These are phyloP conservation scores for Aquilaria yunnanensis DNA, from an alignment of 345 rosid genomes.

Conservation along the genomic window DNA sequence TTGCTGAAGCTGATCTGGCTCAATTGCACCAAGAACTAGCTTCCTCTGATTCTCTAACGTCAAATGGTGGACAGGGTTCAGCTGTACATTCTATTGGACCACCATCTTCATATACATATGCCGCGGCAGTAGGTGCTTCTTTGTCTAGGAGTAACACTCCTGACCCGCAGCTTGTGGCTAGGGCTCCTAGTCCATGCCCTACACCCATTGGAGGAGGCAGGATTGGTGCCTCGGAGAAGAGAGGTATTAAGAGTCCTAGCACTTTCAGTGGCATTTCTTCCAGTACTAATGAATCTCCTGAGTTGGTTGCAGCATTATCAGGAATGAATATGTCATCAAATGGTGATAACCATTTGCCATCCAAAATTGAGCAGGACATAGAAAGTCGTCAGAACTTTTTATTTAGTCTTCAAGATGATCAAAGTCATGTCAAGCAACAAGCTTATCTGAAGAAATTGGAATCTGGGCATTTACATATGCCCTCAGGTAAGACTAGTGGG, in stretches of 20 bases:
- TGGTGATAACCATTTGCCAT: conserved; percentile 17
- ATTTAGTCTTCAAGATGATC: conserved; percentile 12
- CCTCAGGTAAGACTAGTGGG: conserved; percentile 29
- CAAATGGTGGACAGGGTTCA: conserved; percentile 46
- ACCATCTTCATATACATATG: conserved; percentile 61
- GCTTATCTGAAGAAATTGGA: conserved; percentile 7
- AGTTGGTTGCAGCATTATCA: conserved; percentile 57
- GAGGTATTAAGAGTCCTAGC: conserved; percentile 41
- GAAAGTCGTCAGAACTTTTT: conserved; percentile 9
- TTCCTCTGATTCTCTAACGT: conserved; percentile 28
- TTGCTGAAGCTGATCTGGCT: conserved; percentile 47
- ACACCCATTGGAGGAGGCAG: conserved; percentile 85
- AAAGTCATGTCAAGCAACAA: conserved; percentile 12
- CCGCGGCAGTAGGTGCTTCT: conserved; percentile 73
- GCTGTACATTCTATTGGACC: conserved; percentile 38
- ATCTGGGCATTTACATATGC: conserved; percentile 17
- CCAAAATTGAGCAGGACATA: conserved; percentile 11
- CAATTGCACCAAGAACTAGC: conserved; percentile 31
- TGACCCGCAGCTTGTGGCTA: conserved; percentile 67
- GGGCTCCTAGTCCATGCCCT: conserved; percentile 87
- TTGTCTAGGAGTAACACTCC: conserved; percentile 86
- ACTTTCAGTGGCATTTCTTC: conserved; percentile 50
- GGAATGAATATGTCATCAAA: conserved; percentile 53
- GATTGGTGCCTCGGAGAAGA: conserved; percentile 49
- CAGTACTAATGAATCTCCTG: conserved; percentile 47